Evolutionary conservation across 331 rosid genomes (phyloP).

Genomic region (Quercus lobata): DNA sequence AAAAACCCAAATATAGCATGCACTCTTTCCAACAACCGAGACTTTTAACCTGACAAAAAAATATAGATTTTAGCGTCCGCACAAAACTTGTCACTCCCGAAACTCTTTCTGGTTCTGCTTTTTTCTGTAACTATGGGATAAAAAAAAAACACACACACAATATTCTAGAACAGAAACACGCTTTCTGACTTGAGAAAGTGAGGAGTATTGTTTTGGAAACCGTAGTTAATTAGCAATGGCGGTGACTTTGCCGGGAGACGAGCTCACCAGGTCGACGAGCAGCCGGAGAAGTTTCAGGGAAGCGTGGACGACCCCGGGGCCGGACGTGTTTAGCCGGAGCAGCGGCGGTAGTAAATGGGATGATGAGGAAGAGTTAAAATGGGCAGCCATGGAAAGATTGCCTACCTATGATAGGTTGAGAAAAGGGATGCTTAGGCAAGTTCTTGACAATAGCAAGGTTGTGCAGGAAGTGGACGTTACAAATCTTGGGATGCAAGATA

Average conservation of each 20-base stretch:
- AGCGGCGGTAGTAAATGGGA: conserved; percentile 25
- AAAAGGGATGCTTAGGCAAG: conserved; percentile 58
- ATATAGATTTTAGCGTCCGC: too few relatives aligned
- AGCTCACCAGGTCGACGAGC: conserved; percentile 45
- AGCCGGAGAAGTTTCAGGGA: conserved; percentile 65
- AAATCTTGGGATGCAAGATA: conserved; percentile 50
- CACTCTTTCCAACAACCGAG: too few relatives aligned
- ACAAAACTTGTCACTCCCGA: too few relatives aligned
- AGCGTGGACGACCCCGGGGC: conserved; percentile 41
- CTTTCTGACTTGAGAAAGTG: too few relatives aligned
- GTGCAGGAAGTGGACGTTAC: conserved; percentile 64
- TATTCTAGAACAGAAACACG: too few relatives aligned
- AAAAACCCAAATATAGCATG: too few relatives aligned
- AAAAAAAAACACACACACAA: too few relatives aligned
- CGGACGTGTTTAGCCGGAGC: conserved; percentile 55
- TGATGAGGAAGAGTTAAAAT: conserved; percentile 60
- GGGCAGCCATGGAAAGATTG: conserved; percentile 76
- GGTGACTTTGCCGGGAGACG: conserved; percentile 46
- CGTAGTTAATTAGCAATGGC: conserved; percentile 31
- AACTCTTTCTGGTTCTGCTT: too few relatives aligned
- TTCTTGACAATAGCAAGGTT: conserved; percentile 46
- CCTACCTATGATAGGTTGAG: conserved; percentile 69
- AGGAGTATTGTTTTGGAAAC: too few relatives aligned
- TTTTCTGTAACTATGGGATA: too few relatives aligned
- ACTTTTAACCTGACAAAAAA: too few relatives aligned